Conservation (phyloP, 176 grass and related monocot genomes). For the Zea mays region DNA sequence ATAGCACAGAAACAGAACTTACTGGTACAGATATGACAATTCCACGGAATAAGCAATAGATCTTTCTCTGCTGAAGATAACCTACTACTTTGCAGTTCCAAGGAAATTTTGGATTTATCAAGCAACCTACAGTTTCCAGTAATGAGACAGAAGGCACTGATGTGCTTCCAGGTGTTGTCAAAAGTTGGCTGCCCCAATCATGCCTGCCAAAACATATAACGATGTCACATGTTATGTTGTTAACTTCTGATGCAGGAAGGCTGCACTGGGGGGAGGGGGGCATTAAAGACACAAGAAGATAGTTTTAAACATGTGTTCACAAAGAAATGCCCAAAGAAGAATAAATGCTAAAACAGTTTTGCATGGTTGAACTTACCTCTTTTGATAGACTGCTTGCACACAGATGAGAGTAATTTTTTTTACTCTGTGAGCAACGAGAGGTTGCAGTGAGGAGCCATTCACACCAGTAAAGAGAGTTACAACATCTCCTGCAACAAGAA, state of each 20-base stretch:
- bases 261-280: not conserved
- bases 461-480: constrained; percentile 65
- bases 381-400: constrained; percentile 66
- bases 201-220: constrained; percentile 51
- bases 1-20: constrained; percentile 22
- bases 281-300: not conserved
- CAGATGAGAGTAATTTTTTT: constrained; percentile 81
- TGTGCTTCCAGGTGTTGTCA: constrained; percentile 56
- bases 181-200: constrained; percentile 59
- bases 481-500: constrained; percentile 67
- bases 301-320: not conserved
- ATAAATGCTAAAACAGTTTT: constrained; percentile 13
- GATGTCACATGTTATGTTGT: constrained; percentile 12
- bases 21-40: constrained; percentile 69
- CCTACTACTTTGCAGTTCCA: constrained; percentile 67
- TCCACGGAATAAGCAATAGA: constrained; percentile 72
- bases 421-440: constrained; percentile 60
- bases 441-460: constrained; percentile 53
- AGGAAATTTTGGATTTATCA: constrained; percentile 77
- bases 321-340: constrained; percentile 29
- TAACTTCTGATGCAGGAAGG: not conserved
- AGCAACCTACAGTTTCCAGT: constrained; percentile 71
- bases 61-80: constrained; percentile 66
- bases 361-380: constrained; percentile 52
- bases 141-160: constrained; percentile 54